phyloP scores from a whole-genome alignment of 257 asterid species.

The Cynanchum wilfordii region DNA sequence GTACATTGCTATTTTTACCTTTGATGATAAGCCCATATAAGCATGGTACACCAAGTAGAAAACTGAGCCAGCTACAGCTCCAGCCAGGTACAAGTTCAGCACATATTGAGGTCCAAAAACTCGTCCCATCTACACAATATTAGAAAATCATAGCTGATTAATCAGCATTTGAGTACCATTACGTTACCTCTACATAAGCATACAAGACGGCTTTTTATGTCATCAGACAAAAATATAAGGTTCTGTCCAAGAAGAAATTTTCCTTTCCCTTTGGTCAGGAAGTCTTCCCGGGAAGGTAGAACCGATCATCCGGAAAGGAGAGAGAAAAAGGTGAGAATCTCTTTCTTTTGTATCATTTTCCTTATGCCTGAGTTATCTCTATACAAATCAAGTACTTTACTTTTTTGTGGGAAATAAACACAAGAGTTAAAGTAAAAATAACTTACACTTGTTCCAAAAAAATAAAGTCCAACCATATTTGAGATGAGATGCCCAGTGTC shows the following conservation, averaged over 20 bases:
- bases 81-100: conserved; percentile 71
- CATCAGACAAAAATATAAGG: too few relatives aligned
- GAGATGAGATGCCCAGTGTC: conserved; percentile 50
- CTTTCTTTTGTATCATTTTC: neutral
- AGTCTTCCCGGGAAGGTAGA: too few relatives aligned
- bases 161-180: neutral
- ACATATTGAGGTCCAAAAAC: conserved; percentile 70
- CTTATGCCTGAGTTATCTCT: neutral
- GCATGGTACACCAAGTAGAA: conserved; percentile 71
- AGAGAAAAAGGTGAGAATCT: too few relatives aligned
- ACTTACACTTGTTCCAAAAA: conserved; percentile 82
- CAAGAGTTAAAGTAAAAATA: conserved; percentile 12
- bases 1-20: conserved; percentile 36
- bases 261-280: too few relatives aligned
- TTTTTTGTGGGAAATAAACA: neutral
- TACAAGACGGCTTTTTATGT: neutral
- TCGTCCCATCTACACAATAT: conserved; percentile 57
- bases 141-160: neutral
- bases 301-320: too few relatives aligned
- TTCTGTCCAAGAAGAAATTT: neutral
- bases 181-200: neutral
- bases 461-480: conserved; percentile 83
- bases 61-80: conserved; percentile 81
- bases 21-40: conserved; percentile 45
- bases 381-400: neutral